Evolutionary conservation across 306 rosid species (phyloP).

Genomic region (Rosa multiflora): DNA sequence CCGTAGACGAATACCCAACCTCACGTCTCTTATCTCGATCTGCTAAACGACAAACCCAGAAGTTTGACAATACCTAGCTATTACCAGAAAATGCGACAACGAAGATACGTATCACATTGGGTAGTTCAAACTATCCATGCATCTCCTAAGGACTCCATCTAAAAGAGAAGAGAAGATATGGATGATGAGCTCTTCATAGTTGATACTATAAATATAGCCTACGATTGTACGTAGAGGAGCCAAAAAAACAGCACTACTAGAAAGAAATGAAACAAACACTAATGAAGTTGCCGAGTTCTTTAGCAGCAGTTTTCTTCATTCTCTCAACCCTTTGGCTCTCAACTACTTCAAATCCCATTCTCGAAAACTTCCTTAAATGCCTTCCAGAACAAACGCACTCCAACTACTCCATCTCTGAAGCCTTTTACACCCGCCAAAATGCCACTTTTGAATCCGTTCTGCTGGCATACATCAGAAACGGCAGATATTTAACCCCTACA

Average conservation of each 20-base stretch:
- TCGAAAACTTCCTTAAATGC: slow-evolving; percentile 35
- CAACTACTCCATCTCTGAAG: slow-evolving; percentile 14
- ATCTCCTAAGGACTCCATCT: too few relatives aligned
- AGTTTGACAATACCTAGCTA: neutral
- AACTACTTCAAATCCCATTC: slow-evolving; percentile 17
- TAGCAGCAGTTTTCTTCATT: neutral
- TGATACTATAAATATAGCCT: neutral
- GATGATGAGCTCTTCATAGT: neutral
- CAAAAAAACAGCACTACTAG: neutral
- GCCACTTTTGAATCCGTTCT: slow-evolving; percentile 40
- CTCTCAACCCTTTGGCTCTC: neutral
- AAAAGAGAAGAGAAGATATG: neutral
- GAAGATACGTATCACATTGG: too few relatives aligned
- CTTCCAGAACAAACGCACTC: slow-evolving; percentile 28
- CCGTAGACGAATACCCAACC: neutral
- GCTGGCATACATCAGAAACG: slow-evolving; percentile 36
- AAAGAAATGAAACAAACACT: too few relatives aligned
- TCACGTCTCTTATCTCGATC: neutral
- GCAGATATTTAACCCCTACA: slow-evolving; percentile 18
- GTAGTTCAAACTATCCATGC: too few relatives aligned
- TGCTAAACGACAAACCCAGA: neutral
- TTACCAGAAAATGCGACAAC: neutral
- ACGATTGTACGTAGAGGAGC: neutral
- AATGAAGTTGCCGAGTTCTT: neutral
- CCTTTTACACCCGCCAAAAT: slow-evolving; percentile 34